Evolutionary conservation across 768 basidiomycete species (phyloP).

Genomic region (Mycena vulgaris): DNA sequence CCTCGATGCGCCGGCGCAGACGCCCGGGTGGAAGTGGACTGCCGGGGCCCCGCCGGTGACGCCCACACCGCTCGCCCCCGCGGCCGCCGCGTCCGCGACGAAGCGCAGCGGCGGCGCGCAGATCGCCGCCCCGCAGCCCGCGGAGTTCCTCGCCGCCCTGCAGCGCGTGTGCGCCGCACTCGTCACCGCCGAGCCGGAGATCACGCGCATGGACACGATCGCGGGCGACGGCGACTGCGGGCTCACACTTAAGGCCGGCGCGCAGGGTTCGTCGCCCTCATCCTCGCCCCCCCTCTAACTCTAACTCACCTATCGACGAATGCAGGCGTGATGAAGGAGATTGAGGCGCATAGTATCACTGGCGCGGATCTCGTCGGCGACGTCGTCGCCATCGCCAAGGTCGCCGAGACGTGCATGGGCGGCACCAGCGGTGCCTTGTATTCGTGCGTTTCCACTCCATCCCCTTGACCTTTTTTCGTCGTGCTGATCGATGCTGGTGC

Average conservation of each 20-base stretch:
- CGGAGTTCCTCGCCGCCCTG: constrained; percentile 69
- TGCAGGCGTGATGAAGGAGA: constrained; percentile 72
- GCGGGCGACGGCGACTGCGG: constrained; percentile 90
- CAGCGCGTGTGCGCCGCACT: constrained; percentile 75
- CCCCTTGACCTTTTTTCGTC: neutral
- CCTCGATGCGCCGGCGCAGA: constrained; percentile 76
- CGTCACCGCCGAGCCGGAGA: constrained; percentile 87
- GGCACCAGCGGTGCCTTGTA: constrained; percentile 94
- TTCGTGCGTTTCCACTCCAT: constrained; percentile 70
- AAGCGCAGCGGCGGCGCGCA: constrained; percentile 12
- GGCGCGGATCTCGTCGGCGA: constrained; percentile 77
- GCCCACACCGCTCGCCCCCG: constrained; percentile 35
- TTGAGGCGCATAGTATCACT: constrained; percentile 68
- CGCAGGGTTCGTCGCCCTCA: constrained; percentile 63
- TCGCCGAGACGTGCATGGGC: constrained; percentile 90
- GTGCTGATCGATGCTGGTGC: neutral
- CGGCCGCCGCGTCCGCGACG: constrained; percentile 26
- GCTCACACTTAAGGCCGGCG: constrained; percentile 76
- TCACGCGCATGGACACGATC: constrained; percentile 92
- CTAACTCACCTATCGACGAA: neutral
- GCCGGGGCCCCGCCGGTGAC: constrained; percentile 59
- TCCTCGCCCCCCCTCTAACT: neutral
- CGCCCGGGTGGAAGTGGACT: constrained; percentile 92
- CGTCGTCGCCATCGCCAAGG: constrained; percentile 77
- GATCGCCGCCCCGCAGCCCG: constrained; percentile 56